Evolutionary conservation across 2,329 filamentous ascomycete genomes (phyloP), one percentile per base, ranked within the genome.

Genomic region (Myriosclerotinia scirpicola): DNA sequence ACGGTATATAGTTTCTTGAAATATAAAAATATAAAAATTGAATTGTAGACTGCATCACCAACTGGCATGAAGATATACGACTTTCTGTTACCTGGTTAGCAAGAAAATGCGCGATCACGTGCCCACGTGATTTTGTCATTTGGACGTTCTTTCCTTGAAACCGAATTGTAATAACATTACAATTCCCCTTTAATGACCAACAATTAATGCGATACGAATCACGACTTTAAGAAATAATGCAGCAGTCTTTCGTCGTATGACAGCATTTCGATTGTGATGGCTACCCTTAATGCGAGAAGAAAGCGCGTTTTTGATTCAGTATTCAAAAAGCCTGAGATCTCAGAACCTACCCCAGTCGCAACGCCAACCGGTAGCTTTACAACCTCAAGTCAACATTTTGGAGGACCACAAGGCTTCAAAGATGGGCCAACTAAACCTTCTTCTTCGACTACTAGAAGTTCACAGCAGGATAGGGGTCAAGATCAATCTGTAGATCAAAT

Each of bases 271-370:
- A n/a, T 54, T 36, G 48, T 60, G 36, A 65, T 65, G 64, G 30
- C 64, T n/a, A 54, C 64, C 38, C 46, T 70, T 40, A 62, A 50
- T 42, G 62, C 66, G 54, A 68, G 67, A 55, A 72, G 71, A 56
- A 68, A 69, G 67, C 75, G 74, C 67, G 75, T 76, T 61, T 75
- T 76, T 67, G 66, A 75, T 48, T 74, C 74, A 9, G 75, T 77
- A 38, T 77, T 77, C 65, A 66, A 68, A 22, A 54, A 61, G 36
- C 55, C 66, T n/a, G 68, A 70, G 22, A 68, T 73, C 20, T 75
- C 75, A 14, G 72, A 73, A 65, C 73, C 73, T 17, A 75, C 73
- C 30, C 74, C 74, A 34, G 68, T 69, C 38, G 67, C 71, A 22
- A 76, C 74, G 12, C 73, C 73, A 8, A 70, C 65, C 2, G 65